Evolutionary conservation across 345 rosid genomes (phyloP), one percentile per base, ranked within the genome.

Genomic region (Citrus glauca): DNA sequence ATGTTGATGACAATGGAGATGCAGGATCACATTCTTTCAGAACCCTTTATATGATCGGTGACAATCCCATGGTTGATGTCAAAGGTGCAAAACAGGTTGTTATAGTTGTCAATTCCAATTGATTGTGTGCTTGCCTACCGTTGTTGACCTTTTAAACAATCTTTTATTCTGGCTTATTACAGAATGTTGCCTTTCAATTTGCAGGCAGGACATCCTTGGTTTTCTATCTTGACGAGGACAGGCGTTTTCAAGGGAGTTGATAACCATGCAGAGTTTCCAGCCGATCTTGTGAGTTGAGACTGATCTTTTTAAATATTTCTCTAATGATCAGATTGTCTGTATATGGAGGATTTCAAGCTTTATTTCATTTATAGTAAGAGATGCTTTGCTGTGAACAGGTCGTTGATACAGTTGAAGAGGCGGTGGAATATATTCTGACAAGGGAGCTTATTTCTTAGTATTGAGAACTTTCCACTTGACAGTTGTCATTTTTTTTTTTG

Each of bases 131-230:
- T 30, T 63, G 22, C 48, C 9, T 30, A 6, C 45, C 19, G 22
- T n/a, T 38, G 37, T 60, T 45, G 28, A 28, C 28, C 35, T 9
- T 66, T 17, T 19, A 11, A 11, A 45, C 40, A 63, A 45, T 62
- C 57, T 17, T 27, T 63, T 45, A n/a, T 38, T 62, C 27, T 2
- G 27, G 56, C 32, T 53, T 65, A 40, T 32, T 24, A 16, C 5
- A 37, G 48, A 25, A 40, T 33, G 25, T 4, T 25, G 60, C 9
- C 68, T 20, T 62, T 6, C 6, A 14, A 55, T 37, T 81, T 84
- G 40, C 86, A 85, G 91, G 84, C 88, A 0, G 87, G 88, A 67
- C 78, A 65, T 63, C 87, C 87, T 40, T 88, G 91, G 88, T 88
- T 86, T 82, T 86, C 86, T 45, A 83, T 88, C 75, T 76, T 88